Base-by-base conservation (phyloP, 2,329 filamentous ascomycete genomes). In the Xylariaceae sp. region DNA sequence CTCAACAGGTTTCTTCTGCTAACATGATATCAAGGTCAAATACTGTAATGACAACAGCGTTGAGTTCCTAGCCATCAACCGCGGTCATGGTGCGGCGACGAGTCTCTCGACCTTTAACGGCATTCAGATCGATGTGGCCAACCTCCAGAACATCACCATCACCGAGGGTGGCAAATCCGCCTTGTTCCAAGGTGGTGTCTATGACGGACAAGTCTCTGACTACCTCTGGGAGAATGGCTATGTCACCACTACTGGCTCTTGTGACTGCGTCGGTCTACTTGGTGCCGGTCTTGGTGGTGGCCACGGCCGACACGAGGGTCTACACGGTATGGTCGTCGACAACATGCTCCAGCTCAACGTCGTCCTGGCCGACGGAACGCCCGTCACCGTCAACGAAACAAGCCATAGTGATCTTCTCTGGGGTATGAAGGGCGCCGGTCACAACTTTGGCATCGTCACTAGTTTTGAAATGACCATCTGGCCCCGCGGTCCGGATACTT, bases 211-310 rank as follows among this genome's bases (percentile, higher is more conserved):
- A 6, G 57, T 59, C 13, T 58, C 58, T 8, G 7, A 51, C 0
- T 39, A 50, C 5, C 59, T 64, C 6, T 67, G 62, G 61, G 58
- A 63, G 2, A 5, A 37, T n/a, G 62, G 62, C n/a, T 66, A 51
- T n/a, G 60, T 62, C 5, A 51, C 61, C 15, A 55, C 54, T 57
- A 49, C 54, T 55, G 67, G 66, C 4, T 48, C 56, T 2, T 64
- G 60, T 30, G 60, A 61, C 15, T 70, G 68, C 47, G 65, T 68
- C 7, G 65, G 68, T 6, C 13, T 70, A 6, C 35, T 66, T 11
- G 68, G 66, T 1, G 56, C 61, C 3, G 60, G 34, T 7, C 62
- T 70, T 4, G 70, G 70, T 1, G 69, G 69, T 3, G 69, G 68
- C 18, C 68, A 68, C 35, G 68, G 69, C 4, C 61, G 62, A 8